Percentiles rank a stretch among this genome's conserved stretches.
phyloP scores from a whole-genome alignment of 2,329 filamentous ascomycete species.

The Pestalotiopsis sp. region DNA sequence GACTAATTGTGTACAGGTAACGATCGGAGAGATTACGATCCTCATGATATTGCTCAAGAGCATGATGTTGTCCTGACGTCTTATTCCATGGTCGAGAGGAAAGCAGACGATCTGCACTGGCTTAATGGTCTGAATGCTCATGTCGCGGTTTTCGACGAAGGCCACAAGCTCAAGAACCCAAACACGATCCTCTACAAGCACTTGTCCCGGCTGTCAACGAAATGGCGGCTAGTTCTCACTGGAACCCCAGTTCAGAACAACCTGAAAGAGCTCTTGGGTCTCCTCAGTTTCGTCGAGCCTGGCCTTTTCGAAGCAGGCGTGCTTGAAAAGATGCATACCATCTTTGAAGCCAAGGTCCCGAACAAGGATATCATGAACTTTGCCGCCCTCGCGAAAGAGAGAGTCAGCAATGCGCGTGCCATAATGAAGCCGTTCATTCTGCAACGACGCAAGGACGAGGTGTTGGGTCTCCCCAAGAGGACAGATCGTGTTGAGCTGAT shows the following conservation, averaged over 20 bases:
- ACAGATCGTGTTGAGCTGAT: slow-evolving; percentile 78
- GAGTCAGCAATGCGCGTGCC: slow-evolving; percentile 82
- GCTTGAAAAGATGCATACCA: slow-evolving; percentile 77
- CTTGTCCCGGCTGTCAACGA: slow-evolving; percentile 74
- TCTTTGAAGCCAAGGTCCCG: slow-evolving; percentile 91
- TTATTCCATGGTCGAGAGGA: slow-evolving; percentile 59
- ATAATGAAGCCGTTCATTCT: slow-evolving; percentile 97
- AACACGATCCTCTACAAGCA: slow-evolving; percentile 81
- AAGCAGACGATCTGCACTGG: slow-evolving; percentile 51
- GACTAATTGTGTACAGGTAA: slow-evolving; percentile 55
- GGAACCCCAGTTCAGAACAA: slow-evolving; percentile 96
- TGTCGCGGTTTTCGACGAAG: slow-evolving; percentile 84
- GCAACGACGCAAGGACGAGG: slow-evolving; percentile 90
- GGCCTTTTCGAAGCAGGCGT: slow-evolving; percentile 72
- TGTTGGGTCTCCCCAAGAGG: slow-evolving; percentile 85
- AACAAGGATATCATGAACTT: slow-evolving; percentile 79
- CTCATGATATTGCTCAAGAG: slow-evolving; percentile 62
- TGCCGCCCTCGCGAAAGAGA: slow-evolving; percentile 82
- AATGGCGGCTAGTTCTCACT: slow-evolving; percentile 85
- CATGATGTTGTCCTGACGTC: slow-evolving; percentile 66
- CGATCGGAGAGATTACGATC: slow-evolving; percentile 65
- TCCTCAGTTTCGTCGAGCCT: slow-evolving; percentile 94
- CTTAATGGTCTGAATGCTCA: slow-evolving; percentile 53
- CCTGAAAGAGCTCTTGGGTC: slow-evolving; percentile 84
- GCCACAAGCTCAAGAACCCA: slow-evolving; percentile 89